A percentile compares a stretch with the other conserved stretches of the same genome.
These are phyloP conservation scores for Draba incana DNA, from an alignment of 345 rosid species.

Conservation along the genomic window DNA sequence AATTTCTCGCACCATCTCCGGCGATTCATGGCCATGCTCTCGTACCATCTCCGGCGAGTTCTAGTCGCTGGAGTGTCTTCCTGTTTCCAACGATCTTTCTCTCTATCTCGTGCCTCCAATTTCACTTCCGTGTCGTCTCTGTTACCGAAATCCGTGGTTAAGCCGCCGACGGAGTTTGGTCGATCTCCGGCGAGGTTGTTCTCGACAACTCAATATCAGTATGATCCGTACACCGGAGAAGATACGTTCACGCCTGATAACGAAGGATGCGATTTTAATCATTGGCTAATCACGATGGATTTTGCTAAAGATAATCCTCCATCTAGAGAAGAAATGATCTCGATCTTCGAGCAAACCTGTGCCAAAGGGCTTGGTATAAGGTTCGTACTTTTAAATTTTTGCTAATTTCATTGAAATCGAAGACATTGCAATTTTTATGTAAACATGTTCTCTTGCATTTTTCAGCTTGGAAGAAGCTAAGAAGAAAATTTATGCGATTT, in stretches of 20 bases:
- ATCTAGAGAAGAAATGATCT: conserved; percentile 71
- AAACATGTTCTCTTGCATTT: neutral
- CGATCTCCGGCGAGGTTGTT: conserved; percentile 30
- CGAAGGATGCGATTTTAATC: conserved; percentile 88
- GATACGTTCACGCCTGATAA: conserved; percentile 74
- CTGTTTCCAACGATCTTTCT: conserved; percentile 39
- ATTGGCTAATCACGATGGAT: conserved; percentile 83
- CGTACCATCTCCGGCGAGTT: conserved; percentile 60
- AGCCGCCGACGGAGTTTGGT: conserved; percentile 15
- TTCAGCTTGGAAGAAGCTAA: conserved; percentile 87
- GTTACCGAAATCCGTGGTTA: conserved; percentile 29
- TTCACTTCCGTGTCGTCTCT: neutral
- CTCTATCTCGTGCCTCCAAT: conserved; percentile 11
- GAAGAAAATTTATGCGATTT: conserved; percentile 79
- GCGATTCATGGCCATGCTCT: conserved; percentile 44
- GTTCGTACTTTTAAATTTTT: conserved; percentile 32
- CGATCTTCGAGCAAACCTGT: conserved; percentile 73
- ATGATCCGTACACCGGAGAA: conserved; percentile 58
- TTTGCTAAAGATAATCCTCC: conserved; percentile 65
- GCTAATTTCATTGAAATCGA: neutral
- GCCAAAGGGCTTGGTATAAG: conserved; percentile 80
- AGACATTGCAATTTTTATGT: too few relatives aligned
- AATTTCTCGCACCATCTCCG: neutral
- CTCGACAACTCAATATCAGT: conserved; percentile 40
- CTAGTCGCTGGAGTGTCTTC: conserved; percentile 35